Evolutionary conservation across 257 asterid species (phyloP).

Genomic region (Oldenlandia corymbosa): DNA sequence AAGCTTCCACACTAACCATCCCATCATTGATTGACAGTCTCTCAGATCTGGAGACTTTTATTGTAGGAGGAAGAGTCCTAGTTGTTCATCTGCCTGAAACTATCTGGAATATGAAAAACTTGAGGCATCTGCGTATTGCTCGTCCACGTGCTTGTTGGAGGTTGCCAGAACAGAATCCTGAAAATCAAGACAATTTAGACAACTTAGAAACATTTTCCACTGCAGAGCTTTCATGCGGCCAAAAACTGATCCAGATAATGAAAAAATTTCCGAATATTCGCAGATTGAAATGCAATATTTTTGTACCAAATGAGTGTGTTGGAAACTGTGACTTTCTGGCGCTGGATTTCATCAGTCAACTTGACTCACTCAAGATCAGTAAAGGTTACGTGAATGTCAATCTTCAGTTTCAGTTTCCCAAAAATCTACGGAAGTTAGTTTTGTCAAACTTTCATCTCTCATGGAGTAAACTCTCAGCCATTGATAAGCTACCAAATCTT

Average conservation of each 20-base stretch:
- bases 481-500: background rate
- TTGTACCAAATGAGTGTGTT: background rate
- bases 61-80: too few relatives aligned
- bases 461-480: background rate
- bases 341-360: background rate
- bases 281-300: background rate
- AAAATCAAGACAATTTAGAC: background rate
- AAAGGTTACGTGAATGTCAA: background rate
- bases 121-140: background rate
- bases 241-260: background rate
- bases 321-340: background rate
- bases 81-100: background rate
- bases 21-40: background rate
- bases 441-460: background rate
- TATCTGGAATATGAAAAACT: background rate
- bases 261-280: background rate
- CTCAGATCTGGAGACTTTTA: background rate
- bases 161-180: background rate
- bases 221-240: background rate
- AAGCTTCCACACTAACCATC: background rate
- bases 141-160: background rate
- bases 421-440: background rate
- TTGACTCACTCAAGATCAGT: background rate
- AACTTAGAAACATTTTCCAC: background rate
- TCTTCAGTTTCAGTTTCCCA: background rate